A percentile compares a stretch with the other conserved stretches of the same genome.
Evolutionary conservation across 495 filamentous ascomycete species (phyloP).

Genomic region (Xylaria scruposa): DNA sequence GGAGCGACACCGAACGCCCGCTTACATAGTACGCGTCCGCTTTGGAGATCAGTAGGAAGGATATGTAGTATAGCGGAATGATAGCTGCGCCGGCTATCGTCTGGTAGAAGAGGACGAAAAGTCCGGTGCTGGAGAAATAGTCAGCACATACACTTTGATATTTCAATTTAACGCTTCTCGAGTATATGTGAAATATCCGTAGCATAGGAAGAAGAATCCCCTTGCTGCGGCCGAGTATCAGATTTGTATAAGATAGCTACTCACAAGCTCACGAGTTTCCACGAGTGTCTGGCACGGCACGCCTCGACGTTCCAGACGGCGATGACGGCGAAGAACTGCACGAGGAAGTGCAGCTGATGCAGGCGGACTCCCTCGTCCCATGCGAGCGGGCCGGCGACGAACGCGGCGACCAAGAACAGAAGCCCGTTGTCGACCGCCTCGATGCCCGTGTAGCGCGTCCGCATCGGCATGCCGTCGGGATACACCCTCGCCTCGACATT

Average conservation of each 20-base stretch:
- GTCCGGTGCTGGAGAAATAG: constrained; percentile 25
- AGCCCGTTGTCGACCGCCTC: constrained; percentile 29
- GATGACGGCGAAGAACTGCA: constrained; percentile 38
- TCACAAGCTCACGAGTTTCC: constrained; percentile 40
- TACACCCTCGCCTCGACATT: constrained; percentile 25
- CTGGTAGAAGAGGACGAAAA: constrained; percentile 44
- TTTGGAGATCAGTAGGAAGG: constrained; percentile 9
- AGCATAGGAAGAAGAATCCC: neutral
- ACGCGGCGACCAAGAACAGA: constrained; percentile 35
- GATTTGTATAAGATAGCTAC: constrained; percentile 3
- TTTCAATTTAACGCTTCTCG: neutral
- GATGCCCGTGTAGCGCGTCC: constrained; percentile 37
- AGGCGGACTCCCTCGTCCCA: constrained; percentile 31
- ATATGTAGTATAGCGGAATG: constrained; percentile 46
- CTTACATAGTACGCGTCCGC: constrained; percentile 36
- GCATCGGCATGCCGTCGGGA: constrained; percentile 33
- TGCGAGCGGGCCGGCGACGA: constrained; percentile 30
- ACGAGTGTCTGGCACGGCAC: constrained; percentile 34
- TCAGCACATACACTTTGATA: neutral
- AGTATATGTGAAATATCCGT: neutral
- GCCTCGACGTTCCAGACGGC: constrained; percentile 43
- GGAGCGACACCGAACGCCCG: constrained; percentile 37
- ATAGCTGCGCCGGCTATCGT: constrained; percentile 43
- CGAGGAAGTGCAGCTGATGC: constrained; percentile 37
- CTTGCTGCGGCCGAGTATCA: neutral